Evolutionary conservation across 148 eudicot genomes (phyloP).

Genomic region (Linanthus parryae): DNA sequence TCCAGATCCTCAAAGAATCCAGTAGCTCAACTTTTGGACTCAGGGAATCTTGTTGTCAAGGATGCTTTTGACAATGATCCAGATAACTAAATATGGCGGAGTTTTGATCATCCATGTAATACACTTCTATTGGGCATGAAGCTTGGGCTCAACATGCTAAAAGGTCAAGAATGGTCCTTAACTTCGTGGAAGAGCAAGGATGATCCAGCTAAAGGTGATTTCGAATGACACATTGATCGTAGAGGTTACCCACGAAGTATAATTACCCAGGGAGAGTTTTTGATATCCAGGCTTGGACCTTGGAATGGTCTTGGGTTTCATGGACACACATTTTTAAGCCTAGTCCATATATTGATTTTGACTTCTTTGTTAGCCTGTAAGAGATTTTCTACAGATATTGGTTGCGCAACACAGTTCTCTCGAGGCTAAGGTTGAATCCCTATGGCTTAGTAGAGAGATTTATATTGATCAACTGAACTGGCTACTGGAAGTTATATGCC

Average conservation of each 20-base stretch:
- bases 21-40: constrained; percentile 21
- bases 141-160: constrained; percentile 18
- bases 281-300: not conserved
- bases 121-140: constrained; percentile 26
- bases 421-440: constrained; percentile 3
- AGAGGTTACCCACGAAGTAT: constrained; percentile 6
- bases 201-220: constrained; percentile 9
- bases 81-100: constrained; percentile 26
- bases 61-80: constrained; percentile 6
- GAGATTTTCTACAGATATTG: not conserved
- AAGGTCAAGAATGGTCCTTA: constrained; percentile 1
- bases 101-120: constrained; percentile 27
- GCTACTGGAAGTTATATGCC: not conserved
- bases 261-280: not conserved
- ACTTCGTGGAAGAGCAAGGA: constrained; percentile 14
- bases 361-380: not conserved
- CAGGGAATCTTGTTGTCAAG: constrained; percentile 31
- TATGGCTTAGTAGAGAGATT: not conserved
- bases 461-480: not conserved
- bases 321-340: not conserved
- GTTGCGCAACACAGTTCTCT: not conserved
- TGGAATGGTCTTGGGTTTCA: constrained; percentile 16
- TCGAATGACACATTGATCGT: constrained; percentile 3
- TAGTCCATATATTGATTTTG: not conserved
- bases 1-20: constrained; percentile 13